Conservation (phyloP, 2,329 filamentous ascomycete species). For the Penicillium sp. region DNA sequence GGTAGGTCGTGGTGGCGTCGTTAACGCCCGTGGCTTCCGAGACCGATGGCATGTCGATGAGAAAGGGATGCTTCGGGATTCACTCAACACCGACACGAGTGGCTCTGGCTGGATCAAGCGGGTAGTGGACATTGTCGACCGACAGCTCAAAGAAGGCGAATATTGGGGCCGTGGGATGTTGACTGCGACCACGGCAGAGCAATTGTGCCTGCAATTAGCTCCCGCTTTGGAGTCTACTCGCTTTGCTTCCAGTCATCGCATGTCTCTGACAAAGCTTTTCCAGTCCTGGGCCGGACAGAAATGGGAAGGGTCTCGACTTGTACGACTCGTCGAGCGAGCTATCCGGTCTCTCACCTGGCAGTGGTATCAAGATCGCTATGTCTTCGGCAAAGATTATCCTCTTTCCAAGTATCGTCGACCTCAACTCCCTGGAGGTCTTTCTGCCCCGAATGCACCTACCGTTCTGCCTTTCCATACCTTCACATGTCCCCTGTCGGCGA, state of each 20-base stretch:
- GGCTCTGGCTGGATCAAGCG: constrained; percentile 78
- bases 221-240: constrained; percentile 31
- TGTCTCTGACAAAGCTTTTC: constrained; percentile 39
- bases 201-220: constrained; percentile 51
- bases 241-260: constrained; percentile 25
- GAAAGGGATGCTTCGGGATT: constrained; percentile 76
- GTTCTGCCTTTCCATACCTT: constrained; percentile 98
- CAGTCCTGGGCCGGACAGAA: constrained; percentile 67
- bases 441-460: constrained; percentile 83
- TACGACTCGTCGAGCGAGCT: constrained; percentile 80
- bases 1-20: constrained; percentile 81
- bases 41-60: constrained; percentile 95
- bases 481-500: constrained; percentile 86
- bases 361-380: constrained; percentile 82
- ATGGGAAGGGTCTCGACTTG: constrained; percentile 84
- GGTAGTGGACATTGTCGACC: constrained; percentile 85
- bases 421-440: constrained; percentile 67
- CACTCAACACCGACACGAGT: constrained; percentile 57
- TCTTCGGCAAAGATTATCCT: constrained; percentile 58
- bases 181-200: constrained; percentile 53
- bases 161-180: constrained; percentile 77
- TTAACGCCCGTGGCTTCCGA: constrained; percentile 67
- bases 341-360: constrained; percentile 74
- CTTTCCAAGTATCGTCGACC: constrained; percentile 66
- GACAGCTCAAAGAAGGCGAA: constrained; percentile 82